Conservation (phyloP, 2,329 filamentous ascomycete species). For the Botrytis porri region DNA sequence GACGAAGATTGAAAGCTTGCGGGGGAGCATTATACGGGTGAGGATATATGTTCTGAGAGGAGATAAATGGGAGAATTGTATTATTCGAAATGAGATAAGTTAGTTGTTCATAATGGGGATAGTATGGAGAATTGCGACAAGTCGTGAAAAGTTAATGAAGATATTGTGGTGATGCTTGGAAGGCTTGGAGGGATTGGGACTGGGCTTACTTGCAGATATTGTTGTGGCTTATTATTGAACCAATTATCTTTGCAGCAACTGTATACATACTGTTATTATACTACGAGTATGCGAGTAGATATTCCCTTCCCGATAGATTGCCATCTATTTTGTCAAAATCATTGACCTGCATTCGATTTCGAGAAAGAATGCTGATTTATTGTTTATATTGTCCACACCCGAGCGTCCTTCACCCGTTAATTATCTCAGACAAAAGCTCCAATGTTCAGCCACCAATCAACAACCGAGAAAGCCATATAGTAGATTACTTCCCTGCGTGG, state of each 20-base stretch:
- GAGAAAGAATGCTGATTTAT: background rate
- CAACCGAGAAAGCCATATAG: background rate
- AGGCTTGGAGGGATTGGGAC: background rate
- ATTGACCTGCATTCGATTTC: background rate
- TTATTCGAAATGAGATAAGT: background rate
- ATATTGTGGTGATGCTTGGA: background rate
- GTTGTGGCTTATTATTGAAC: background rate
- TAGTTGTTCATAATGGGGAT: background rate
- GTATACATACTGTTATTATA: background rate
- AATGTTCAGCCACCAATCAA: background rate
- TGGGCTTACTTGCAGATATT: background rate
- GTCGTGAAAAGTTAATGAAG: background rate
- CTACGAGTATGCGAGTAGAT: background rate
- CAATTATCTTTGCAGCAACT: background rate
- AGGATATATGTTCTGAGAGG: background rate
- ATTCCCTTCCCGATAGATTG: background rate
- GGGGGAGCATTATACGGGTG: background rate
- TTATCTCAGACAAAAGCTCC: background rate
- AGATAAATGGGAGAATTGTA: background rate
- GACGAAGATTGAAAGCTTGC: background rate
- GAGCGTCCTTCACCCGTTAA: background rate
- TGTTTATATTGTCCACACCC: background rate
- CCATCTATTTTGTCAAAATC: background rate
- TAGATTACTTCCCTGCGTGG: background rate
- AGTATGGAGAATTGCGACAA: background rate